Conservation (phyloP, 495 filamentous ascomycete species). For the Letharia columbiana region DNA sequence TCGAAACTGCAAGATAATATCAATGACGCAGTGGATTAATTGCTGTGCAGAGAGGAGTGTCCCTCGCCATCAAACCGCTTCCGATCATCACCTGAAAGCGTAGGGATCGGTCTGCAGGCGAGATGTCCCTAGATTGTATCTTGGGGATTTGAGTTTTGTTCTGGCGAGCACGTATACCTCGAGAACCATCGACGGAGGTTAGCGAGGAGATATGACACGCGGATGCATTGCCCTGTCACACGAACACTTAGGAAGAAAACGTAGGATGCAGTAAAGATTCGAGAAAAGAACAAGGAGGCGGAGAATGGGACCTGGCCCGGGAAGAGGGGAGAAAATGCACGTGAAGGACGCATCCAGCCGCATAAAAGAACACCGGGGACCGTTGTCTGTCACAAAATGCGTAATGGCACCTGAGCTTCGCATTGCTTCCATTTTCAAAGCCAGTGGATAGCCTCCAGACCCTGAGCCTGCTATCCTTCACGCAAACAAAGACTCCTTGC, state of each 20-base stretch:
- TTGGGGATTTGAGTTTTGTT: constrained; percentile 1
- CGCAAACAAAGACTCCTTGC: neutral
- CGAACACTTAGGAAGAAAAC: neutral
- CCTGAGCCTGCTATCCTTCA: neutral
- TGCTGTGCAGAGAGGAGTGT: constrained; percentile 28
- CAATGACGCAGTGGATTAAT: neutral
- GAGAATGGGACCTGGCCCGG: neutral
- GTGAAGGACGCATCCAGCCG: neutral
- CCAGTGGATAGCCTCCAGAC: neutral
- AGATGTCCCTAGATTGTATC: constrained; percentile 23
- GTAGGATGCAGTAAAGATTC: neutral
- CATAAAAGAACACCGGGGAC: neutral
- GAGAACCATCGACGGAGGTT: constrained; percentile 16
- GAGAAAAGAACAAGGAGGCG: neutral
- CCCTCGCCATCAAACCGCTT: constrained; percentile 46
- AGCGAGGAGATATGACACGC: constrained; percentile 18
- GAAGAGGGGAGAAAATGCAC: neutral
- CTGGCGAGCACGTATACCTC: constrained; percentile 19
- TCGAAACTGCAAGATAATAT: neutral
- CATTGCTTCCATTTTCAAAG: neutral
- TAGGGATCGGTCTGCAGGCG: constrained; percentile 45
- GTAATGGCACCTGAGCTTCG: neutral
- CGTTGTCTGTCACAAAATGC: neutral
- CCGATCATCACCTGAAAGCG: constrained; percentile 20
- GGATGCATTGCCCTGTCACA: neutral